phyloP scores from a whole-genome alignment of 768 basidiomycete genomes.

The Harrya chromipes region DNA sequence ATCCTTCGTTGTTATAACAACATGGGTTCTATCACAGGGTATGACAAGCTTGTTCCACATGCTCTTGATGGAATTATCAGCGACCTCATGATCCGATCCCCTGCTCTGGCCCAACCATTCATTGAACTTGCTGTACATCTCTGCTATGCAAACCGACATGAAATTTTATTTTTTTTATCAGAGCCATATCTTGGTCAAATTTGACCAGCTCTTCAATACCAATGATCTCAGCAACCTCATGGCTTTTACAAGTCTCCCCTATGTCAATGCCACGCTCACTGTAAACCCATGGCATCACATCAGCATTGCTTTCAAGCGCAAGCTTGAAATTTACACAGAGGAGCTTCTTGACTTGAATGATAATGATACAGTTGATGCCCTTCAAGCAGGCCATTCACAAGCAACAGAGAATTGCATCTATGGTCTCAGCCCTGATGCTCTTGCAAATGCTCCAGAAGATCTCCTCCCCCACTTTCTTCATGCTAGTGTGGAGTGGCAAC shows the following conservation, averaged over 20 bases:
- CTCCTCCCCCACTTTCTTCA: slow-evolving; percentile 23
- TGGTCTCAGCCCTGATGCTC: slow-evolving; percentile 25
- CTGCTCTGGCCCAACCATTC: slow-evolving; percentile 20
- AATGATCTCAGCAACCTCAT: not conserved
- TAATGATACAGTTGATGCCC: slow-evolving; percentile 14
- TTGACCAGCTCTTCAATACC: not conserved
- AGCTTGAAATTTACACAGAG: not conserved
- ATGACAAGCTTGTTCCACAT: slow-evolving; percentile 29
- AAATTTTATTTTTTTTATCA: not conserved
- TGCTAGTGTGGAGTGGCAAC: slow-evolving; percentile 10
- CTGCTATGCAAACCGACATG: not conserved
- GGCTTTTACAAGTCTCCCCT: not conserved
- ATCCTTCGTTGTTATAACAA: not conserved
- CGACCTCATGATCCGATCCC: slow-evolving; percentile 27
- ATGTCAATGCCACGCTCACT: not conserved
- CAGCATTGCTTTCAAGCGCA: slow-evolving; percentile 20
- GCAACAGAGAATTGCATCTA: slow-evolving; percentile 27
- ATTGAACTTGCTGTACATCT: slow-evolving; percentile 7
- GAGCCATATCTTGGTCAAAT: not conserved
- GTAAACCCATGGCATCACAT: slow-evolving; percentile 20
- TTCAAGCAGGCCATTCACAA: slow-evolving; percentile 26
- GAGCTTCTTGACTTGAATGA: slow-evolving; percentile 5
- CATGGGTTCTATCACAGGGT: not conserved
- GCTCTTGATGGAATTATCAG: slow-evolving; percentile 20
- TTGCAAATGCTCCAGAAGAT: slow-evolving; percentile 21